These are phyloP conservation scores for Epichloe bromicola DNA, from an alignment of 2,329 filamentous ascomycete genomes.

Conservation along the genomic window DNA sequence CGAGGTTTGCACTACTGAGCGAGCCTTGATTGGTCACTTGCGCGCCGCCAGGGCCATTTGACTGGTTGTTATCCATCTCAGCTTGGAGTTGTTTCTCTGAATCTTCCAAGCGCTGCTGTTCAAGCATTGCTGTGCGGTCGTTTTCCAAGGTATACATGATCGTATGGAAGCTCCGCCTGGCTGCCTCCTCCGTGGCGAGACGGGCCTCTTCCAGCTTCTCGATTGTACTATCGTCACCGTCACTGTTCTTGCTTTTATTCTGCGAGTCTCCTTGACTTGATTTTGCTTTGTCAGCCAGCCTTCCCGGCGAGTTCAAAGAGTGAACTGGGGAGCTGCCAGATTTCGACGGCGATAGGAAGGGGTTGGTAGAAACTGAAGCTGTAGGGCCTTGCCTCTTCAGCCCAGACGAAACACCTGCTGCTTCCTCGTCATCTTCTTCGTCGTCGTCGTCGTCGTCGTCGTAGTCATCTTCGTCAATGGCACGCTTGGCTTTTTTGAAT, in stretches of 20 bases:
- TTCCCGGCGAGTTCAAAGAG: conserved; percentile 48
- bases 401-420: conserved; percentile 35
- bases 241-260: conserved; percentile 50
- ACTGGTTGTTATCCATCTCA: conserved; percentile 63
- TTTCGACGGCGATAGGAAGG: conserved; percentile 55
- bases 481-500: conserved; percentile 60
- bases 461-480: conserved; percentile 76
- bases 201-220: conserved; percentile 89
- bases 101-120: conserved; percentile 93
- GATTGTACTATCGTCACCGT: conserved; percentile 58
- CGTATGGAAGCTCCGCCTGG: conserved; percentile 81
- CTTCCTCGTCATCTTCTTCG: conserved; percentile 60
- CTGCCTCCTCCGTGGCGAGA: conserved; percentile 78
- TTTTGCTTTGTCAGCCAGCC: conserved; percentile 40
- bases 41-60: conserved; percentile 32
- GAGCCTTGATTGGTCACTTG: conserved; percentile 64
- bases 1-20: conserved; percentile 84
- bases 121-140: conserved; percentile 89
- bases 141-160: conserved; percentile 93
- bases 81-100: conserved; percentile 92
- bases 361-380: conserved; percentile 38
- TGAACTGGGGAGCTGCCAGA: conserved; percentile 54
- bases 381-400: conserved; percentile 36
- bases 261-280: conserved; percentile 30
- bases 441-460: conserved; percentile 55